A percentile compares a stretch with the other conserved stretches of the same genome.
phyloP scores from a whole-genome alignment of 192 early-diverging fungal genomes.

The Entophlyctis luteolus region DNA sequence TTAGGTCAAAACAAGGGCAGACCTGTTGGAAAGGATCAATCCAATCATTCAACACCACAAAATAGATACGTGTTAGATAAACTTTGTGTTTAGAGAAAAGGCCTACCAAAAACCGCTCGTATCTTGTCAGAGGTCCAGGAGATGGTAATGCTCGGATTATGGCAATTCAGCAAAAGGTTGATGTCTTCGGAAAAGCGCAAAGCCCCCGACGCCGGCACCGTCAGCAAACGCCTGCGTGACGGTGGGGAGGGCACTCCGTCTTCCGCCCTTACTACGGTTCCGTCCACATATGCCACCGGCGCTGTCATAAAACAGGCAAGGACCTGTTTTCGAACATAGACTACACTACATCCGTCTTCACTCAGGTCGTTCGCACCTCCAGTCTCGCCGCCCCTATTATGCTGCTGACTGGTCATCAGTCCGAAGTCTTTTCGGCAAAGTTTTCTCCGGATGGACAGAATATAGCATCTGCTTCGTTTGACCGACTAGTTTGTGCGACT shows the following conservation, averaged over 20 bases:
- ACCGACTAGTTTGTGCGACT: conserved; percentile 74
- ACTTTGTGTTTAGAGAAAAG: too few species aligned
- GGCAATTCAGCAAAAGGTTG: neutral
- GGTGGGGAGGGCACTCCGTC: neutral
- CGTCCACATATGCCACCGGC: neutral
- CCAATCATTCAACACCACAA: too few species aligned
- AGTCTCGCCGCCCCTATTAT: conserved; percentile 80
- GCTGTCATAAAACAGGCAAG: conserved; percentile 15
- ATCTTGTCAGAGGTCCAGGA: too few species aligned
- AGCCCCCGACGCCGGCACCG: neutral
- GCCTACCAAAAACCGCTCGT: too few species aligned
- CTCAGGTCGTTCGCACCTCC: conserved; percentile 62
- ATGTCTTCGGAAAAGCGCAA: conserved; percentile 9
- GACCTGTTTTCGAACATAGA: neutral
- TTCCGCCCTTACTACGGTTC: too few species aligned
- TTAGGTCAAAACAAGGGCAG: too few species aligned
- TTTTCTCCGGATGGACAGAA: conserved; percentile 83
- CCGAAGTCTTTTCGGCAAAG: conserved; percentile 76
- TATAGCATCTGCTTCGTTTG: conserved; percentile 77
- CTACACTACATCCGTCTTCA: neutral
- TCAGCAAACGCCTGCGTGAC: neutral
- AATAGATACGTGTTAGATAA: too few species aligned
- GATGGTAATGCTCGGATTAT: too few species aligned
- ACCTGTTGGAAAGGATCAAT: too few species aligned
- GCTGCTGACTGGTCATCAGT: conserved; percentile 77